Evolutionary conservation across 257 asterid species (phyloP), one percentile per base, ranked within the genome.

Genomic region (Solanum etuberosum): DNA sequence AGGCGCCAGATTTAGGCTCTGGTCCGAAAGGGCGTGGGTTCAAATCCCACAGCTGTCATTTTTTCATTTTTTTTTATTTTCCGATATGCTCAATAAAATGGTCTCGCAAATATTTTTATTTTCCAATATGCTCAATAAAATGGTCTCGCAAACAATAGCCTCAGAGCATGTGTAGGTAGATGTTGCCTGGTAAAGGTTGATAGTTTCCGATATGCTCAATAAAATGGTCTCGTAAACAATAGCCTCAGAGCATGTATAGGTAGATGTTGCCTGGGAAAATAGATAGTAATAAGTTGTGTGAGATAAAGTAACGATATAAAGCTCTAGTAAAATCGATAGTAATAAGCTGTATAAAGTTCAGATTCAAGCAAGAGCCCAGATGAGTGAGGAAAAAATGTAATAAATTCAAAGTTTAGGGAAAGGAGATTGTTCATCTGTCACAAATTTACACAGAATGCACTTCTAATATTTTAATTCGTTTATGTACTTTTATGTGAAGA

Each of bases 11-110:
- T 96, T 96, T 95, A 96, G 98, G 98, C 98, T 94, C 97, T 95
- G 97, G 98, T 94, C 98, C 98, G 98, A 91, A 95, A 96, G 98
- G 99, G 98, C 98, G 98, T 96, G 98, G 98, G 98, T 96, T 95
- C 98, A 96, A 96, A 95, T 95, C 98, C 98, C 98, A 96, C 98
- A 93, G 98, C 97, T 93, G 98, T 94, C 98, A 78, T 18, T 3
- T 9, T 59, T 1, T 4, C 3, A 9, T 59, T 59, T 59, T 21
- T 21, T 59, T 59, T 59, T 46, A 0, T 37, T 7, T 37, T 37
- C 0, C 40, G 9, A 37, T 37, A 7, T 7, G 9, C 40, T 37
- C 40, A 37, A 37, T 37, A 6, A 37, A 37, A 37, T 37, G 40
- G 7, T 37, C 9, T 7, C 40, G 7, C 40, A 37, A 37, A n/a